Conservation (phyloP, 331 rosid genomes). For the Malus hybrid region DNA sequence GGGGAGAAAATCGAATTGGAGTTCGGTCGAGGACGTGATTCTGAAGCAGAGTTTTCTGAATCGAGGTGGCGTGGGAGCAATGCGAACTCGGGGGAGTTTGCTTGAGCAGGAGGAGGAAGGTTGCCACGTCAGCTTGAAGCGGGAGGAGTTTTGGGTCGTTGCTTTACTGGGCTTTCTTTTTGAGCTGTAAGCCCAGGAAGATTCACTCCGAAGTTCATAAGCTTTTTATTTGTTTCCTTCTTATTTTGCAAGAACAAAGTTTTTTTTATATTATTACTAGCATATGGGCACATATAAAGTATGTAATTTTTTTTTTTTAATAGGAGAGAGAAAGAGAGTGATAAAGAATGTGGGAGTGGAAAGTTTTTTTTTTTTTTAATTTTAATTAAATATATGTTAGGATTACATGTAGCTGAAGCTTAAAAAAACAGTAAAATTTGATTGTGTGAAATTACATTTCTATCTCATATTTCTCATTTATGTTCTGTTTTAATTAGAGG, state of each 20-base stretch:
- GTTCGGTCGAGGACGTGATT: neutral
- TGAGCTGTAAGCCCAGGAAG: neutral
- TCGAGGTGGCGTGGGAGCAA: neutral
- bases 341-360: too few relatives aligned
- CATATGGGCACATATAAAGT: too few relatives aligned
- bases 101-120: neutral
- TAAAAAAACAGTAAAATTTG: too few relatives aligned
- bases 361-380: too few relatives aligned
- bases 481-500: too few relatives aligned
- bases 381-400: too few relatives aligned
- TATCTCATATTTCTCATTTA: too few relatives aligned
- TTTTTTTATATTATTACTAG: too few relatives aligned
- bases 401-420: too few relatives aligned
- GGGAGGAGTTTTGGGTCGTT: neutral
- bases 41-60: neutral
- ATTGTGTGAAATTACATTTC: too few relatives aligned
- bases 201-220: neutral
- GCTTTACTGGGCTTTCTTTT: neutral
- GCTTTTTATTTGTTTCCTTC: neutral
- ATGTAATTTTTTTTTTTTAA: too few relatives aligned
- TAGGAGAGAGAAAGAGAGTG: too few relatives aligned
- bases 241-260: neutral
- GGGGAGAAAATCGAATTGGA: neutral
- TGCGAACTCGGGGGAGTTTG: neutral
- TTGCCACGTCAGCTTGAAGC: conserved; percentile 1